Base-by-base conservation (phyloP, 208 protist species). In the Trypanosoma conorhini region DNA sequence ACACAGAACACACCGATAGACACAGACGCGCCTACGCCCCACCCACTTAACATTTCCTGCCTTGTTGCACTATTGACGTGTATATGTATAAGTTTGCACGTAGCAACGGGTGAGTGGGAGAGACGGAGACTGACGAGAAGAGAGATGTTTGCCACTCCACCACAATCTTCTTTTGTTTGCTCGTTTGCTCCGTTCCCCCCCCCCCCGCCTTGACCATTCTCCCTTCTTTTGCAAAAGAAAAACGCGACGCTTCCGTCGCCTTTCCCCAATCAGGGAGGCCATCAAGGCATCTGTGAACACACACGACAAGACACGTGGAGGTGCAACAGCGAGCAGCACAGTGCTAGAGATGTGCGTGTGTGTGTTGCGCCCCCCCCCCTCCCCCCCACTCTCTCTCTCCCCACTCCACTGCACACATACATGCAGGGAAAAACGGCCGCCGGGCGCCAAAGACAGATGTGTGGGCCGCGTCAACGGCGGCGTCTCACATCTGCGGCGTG, bases 401-500 rank as follows among this genome's bases (percentile, higher is more conserved):
- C n/a, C n/a, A n/a, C n/a, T n/a, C n/a, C n/a, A n/a, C n/a, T n/a
- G n/a, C n/a, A n/a, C n/a, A n/a, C n/a, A n/a, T n/a, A n/a, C n/a
- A n/a, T n/a, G n/a, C n/a, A n/a, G n/a, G 22, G 9, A 55, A 5
- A 40, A 33, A 15, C 28, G 9, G 40, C 15, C 44, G 26, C 61
- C 28, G 19, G 22, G 50, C 50, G 9, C 9, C 22, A 54, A 54
- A 54, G 7, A 54, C 12, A 42, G 5, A 42, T 42, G 12, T 19
- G 42, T 19, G 3, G 4, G 19, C 50, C 3, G 50, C 50, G 17
- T 26, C 50, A 24, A 28, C 19, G 3, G 22, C n/a, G 3, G 22
- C 26, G 24, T 44, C 26, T 62, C 48, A 71, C 58, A 70, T 74
- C 24, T 74, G 76, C 24, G 76, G 66, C 31, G 67, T 62, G 10